A percentile compares a stretch with the other conserved stretches of the same genome.
phyloP scores from a whole-genome alignment of 306 rosid species.

The Astragalus membranaceus region DNA sequence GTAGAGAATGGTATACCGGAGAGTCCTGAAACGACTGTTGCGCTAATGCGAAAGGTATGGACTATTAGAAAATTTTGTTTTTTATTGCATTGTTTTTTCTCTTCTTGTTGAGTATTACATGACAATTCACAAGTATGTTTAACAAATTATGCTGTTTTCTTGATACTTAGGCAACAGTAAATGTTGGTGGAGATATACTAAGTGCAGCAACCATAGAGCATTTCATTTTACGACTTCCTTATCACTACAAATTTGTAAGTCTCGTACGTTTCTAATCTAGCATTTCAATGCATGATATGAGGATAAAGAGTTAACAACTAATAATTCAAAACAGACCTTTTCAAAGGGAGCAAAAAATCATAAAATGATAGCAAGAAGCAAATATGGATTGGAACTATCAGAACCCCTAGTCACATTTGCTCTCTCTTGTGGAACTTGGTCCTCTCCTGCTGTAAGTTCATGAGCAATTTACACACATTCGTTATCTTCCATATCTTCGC shows the following conservation, averaged over 20 bases:
- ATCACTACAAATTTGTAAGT: conserved; percentile 86
- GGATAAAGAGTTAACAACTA: conserved; percentile 10
- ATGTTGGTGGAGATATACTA: conserved; percentile 75
- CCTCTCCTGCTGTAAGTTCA: conserved; percentile 93
- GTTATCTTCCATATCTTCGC: neutral
- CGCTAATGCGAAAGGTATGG: conserved; percentile 66
- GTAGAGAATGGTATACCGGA: conserved; percentile 78
- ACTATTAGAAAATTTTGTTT: neutral
- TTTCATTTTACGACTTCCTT: conserved; percentile 88
- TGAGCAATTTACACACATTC: neutral
- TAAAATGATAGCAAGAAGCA: conserved; percentile 66
- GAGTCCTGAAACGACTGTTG: conserved; percentile 67
- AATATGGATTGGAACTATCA: conserved; percentile 73
- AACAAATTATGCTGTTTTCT: conserved; percentile 15
- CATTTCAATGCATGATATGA: conserved; percentile 9
- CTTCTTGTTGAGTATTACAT: too few species aligned
- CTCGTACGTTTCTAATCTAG: conserved; percentile 10
- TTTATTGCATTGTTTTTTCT: too few species aligned
- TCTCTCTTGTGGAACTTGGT: conserved; percentile 95
- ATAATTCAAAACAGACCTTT: conserved; percentile 40
- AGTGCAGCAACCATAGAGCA: conserved; percentile 83
- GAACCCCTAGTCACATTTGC: conserved; percentile 96
- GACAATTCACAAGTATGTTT: too few species aligned
- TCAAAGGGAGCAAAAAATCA: conserved; percentile 56
- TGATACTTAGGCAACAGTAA: conserved; percentile 62